These are phyloP conservation scores for Capronia americana DNA, from an alignment of 2,329 filamentous ascomycete genomes.

Conservation along the genomic window DNA sequence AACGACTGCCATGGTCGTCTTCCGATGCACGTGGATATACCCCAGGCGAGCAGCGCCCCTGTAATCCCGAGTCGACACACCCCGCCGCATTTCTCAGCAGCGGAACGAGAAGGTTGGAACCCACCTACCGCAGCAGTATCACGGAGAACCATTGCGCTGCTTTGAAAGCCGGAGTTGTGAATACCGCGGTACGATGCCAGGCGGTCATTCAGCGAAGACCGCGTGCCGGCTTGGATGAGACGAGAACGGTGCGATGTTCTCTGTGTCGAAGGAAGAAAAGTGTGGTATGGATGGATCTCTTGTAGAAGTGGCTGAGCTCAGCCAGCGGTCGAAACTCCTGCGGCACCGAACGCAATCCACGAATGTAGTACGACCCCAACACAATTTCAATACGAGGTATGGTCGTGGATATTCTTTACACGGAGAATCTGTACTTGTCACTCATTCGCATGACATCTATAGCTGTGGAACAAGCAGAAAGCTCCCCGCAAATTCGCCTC, in stretches of 20 bases:
- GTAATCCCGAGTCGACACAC: not conserved
- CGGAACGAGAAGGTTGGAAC: not conserved
- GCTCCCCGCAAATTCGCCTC: conserved; percentile 23
- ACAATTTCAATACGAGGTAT: too few relatives aligned
- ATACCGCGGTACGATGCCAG: not conserved
- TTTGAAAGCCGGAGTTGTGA: not conserved
- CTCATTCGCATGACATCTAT: not conserved
- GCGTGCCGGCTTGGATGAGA: not conserved
- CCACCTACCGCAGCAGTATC: not conserved
- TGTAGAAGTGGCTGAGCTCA: not conserved
- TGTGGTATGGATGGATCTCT: not conserved
- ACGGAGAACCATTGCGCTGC: not conserved
- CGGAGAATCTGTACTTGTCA: not conserved
- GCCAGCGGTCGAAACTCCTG: not conserved
- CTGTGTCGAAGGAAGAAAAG: not conserved
- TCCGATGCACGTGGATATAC: not conserved
- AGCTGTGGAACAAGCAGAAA: conserved; percentile 21
- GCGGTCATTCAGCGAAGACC: not conserved
- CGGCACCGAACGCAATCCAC: not conserved
- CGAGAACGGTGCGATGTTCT: not conserved
- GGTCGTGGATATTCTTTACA: not conserved
- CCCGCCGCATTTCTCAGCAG: not conserved
- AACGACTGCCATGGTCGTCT: not conserved
- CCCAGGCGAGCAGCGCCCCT: too few relatives aligned
- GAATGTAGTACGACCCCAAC: not conserved